Conservation (phyloP, 495 filamentous ascomycete genomes). For the Talaromyces ruber region DNA sequence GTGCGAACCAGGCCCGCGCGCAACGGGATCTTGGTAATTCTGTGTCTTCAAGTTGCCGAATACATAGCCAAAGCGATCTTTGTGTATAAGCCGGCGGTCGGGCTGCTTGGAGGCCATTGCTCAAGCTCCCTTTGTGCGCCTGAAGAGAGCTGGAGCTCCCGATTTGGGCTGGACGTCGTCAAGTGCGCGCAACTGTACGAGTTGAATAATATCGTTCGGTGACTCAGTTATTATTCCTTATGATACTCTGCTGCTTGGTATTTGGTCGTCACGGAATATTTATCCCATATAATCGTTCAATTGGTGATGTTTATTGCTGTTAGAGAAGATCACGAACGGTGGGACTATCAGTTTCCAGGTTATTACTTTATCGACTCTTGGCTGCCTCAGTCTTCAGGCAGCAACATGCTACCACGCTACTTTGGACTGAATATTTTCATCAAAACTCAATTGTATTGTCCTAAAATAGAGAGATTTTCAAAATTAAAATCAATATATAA, state of each 20-base stretch:
- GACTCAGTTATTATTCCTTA: not conserved
- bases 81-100: slow-evolving; percentile 35
- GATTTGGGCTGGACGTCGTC: not conserved
- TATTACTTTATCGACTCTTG: not conserved
- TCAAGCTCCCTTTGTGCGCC: not conserved
- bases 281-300: not conserved
- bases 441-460: not conserved
- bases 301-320: not conserved
- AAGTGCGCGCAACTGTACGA: not conserved
- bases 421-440: not conserved
- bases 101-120: slow-evolving; percentile 5
- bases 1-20: slow-evolving; percentile 42
- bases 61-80: slow-evolving; percentile 51
- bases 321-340: not conserved
- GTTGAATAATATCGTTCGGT: not conserved
- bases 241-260: not conserved
- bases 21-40: slow-evolving; percentile 50
- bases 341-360: not conserved
- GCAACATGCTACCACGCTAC: not conserved
- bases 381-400: not conserved
- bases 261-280: not conserved
- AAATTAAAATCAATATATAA: not conserved
- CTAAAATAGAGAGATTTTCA: not conserved
- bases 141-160: not conserved
- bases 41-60: slow-evolving; percentile 53